These are phyloP conservation scores for Lactarius pseudohatsudake DNA, from an alignment of 768 basidiomycete species.

Conservation along the genomic window DNA sequence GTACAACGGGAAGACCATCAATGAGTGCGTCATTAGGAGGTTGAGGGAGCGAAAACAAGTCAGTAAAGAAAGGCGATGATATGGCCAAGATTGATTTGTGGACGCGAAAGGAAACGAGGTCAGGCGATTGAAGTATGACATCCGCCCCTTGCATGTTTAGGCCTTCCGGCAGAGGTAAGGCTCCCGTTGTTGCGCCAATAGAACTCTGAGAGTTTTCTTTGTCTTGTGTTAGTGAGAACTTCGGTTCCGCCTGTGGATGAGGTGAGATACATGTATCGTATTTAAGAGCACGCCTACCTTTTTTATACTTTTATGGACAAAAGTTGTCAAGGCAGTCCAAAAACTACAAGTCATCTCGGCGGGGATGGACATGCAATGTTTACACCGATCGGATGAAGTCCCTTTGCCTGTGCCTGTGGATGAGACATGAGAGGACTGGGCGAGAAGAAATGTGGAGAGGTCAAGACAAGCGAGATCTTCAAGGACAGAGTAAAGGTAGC, in stretches of 20 bases:
- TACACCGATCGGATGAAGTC: neutral
- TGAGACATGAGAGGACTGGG: neutral
- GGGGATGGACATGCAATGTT: neutral
- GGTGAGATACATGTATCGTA: neutral
- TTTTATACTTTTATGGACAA: neutral
- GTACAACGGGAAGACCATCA: neutral
- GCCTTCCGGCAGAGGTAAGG: neutral
- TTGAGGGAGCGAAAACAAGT: constrained; percentile 1
- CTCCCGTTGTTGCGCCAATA: neutral
- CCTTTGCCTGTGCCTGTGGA: no score
- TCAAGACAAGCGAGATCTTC: neutral
- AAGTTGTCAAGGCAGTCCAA: neutral
- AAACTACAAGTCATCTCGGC: neutral
- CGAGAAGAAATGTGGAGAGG: neutral
- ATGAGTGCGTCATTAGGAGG: neutral
- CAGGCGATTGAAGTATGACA: neutral
- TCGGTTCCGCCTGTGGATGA: neutral
- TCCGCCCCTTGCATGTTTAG: neutral
- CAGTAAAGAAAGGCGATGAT: constrained; percentile 1
- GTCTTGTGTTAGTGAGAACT: neutral
- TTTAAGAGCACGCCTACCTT: neutral
- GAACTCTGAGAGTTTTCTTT: neutral
- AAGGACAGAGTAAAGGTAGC: neutral
- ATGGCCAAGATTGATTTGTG: neutral
- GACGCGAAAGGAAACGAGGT: neutral